Conservation (phyloP, 2,329 filamentous ascomycete species). For the Pestalotiopsis sp. region DNA sequence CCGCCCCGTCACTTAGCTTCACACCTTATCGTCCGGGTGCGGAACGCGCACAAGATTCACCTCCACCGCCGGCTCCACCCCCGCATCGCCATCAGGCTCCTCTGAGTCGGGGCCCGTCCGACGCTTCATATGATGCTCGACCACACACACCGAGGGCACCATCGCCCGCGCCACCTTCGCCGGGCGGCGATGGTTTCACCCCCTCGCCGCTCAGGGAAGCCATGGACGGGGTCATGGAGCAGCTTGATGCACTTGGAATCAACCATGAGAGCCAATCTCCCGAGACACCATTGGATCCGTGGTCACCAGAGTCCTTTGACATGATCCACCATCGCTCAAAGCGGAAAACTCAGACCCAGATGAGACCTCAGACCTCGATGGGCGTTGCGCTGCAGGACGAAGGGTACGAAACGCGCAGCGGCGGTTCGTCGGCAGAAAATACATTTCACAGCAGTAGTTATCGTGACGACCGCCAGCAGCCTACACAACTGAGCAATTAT, state of each 20-base stretch:
- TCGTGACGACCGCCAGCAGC: conserved; percentile 50
- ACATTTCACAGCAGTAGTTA: conserved; percentile 39
- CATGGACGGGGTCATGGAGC: conserved; percentile 98
- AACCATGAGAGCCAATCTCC: conserved; percentile 57
- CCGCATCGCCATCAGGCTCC: conserved; percentile 70
- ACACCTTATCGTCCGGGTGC: conserved; percentile 34
- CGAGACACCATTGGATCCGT: conserved; percentile 67
- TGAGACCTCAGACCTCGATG: conserved; percentile 71
- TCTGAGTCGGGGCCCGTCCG: conserved; percentile 25
- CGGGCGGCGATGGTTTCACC: conserved; percentile 69
- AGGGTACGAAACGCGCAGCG: conserved; percentile 61
- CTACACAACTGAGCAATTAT: conserved; percentile 80
- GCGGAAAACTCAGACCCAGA: conserved; percentile 29
- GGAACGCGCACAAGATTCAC: conserved; percentile 46
- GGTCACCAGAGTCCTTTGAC: conserved; percentile 88
- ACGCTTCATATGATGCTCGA: conserved; percentile 41
- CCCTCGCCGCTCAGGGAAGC: conserved; percentile 91
- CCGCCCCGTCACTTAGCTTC: conserved; percentile 40
- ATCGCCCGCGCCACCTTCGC: conserved; percentile 70
- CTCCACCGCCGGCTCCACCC: conserved; percentile 80
- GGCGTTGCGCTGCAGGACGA: conserved; percentile 66
- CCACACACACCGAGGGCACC: conserved; percentile 52
- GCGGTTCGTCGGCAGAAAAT: conserved; percentile 52
- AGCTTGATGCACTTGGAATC: conserved; percentile 81
- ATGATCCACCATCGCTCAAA: conserved; percentile 47